These are phyloP conservation scores for Apiospora saccharicola DNA, from an alignment of 2,329 filamentous ascomycete species.

Conservation along the genomic window DNA sequence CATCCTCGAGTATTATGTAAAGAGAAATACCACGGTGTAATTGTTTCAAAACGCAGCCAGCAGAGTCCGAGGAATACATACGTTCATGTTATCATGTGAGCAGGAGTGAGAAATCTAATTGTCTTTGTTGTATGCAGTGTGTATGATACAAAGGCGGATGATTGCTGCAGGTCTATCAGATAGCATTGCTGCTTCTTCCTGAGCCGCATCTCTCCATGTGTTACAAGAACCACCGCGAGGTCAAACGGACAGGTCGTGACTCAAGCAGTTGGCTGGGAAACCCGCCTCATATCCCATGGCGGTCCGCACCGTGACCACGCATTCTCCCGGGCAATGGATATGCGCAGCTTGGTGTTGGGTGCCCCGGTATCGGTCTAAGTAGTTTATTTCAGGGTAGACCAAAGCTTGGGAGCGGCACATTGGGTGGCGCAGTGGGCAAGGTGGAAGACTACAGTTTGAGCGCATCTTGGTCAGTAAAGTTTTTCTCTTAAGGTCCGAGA, in stretches of 20 bases:
- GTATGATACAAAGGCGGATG: constrained; percentile 40
- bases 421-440: constrained; percentile 92
- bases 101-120: constrained; percentile 21
- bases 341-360: constrained; percentile 28
- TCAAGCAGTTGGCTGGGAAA: constrained; percentile 8
- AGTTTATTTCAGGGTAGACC: constrained; percentile 86
- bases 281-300: constrained; percentile 19
- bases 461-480: neutral
- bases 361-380: constrained; percentile 29
- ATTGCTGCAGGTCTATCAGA: constrained; percentile 17
- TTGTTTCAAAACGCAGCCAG: neutral
- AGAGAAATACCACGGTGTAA: neutral
- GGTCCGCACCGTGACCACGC: constrained; percentile 31
- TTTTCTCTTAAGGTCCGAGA: neutral
- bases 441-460: constrained; percentile 84
- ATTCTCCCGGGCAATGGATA: constrained; percentile 35
- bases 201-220: constrained; percentile 34
- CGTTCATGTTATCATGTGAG: neutral
- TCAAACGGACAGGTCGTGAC: constrained; percentile 20
- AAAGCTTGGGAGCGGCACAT: constrained; percentile 97
- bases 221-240: constrained; percentile 32
- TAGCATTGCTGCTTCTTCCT: constrained; percentile 30
- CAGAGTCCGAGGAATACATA: neutral
- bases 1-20: neutral
- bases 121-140: constrained; percentile 33